A percentile compares a stretch with the other conserved stretches of the same genome.
Evolutionary conservation across 768 basidiomycete genomes (phyloP).

Genomic region (Podaxis carcinomalis): DNA sequence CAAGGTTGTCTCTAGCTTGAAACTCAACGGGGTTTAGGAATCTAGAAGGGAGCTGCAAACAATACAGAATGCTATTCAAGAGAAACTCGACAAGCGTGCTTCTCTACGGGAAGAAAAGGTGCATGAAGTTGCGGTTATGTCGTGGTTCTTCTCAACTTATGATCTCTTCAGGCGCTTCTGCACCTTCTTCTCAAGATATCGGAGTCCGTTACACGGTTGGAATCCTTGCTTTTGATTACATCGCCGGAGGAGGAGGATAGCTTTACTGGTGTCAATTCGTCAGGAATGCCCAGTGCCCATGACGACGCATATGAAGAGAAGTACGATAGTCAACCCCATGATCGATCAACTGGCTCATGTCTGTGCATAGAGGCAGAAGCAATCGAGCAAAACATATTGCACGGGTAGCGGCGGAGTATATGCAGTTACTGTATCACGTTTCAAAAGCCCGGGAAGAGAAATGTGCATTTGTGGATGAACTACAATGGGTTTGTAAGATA

Average conservation of each 20-base stretch:
- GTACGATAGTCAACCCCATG: conserved; percentile 15
- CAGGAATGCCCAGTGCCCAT: conserved; percentile 28
- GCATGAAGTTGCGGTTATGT: conserved; percentile 5
- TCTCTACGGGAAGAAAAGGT: conserved; percentile 86
- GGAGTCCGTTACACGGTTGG: conserved; percentile 85
- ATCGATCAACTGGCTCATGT: conserved; percentile 28
- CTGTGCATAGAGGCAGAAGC: conserved; percentile 25
- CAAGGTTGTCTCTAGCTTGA: background rate
- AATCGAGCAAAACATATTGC: conserved; percentile 76
- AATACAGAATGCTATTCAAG: conserved; percentile 71
- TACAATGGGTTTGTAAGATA: conserved; percentile 71
- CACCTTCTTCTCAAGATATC: conserved; percentile 89
- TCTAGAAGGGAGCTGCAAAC: conserved; percentile 59
- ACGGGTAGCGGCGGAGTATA: conserved; percentile 88
- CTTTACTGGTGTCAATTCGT: conserved; percentile 27
- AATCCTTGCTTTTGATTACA: conserved; percentile 75
- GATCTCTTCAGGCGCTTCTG: conserved; percentile 58
- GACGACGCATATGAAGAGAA: conserved; percentile 43
- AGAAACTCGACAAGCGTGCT: conserved; percentile 72
- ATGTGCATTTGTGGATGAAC: conserved; percentile 76
- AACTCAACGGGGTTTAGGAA: conserved; percentile 32
- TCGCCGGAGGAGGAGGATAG: conserved; percentile 43
- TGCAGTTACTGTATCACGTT: conserved; percentile 85
- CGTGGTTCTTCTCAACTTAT: background rate
- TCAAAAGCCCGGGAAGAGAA: conserved; percentile 75